Conservation (phyloP, 306 rosid genomes). For the Hippophae tibetana region DNA sequence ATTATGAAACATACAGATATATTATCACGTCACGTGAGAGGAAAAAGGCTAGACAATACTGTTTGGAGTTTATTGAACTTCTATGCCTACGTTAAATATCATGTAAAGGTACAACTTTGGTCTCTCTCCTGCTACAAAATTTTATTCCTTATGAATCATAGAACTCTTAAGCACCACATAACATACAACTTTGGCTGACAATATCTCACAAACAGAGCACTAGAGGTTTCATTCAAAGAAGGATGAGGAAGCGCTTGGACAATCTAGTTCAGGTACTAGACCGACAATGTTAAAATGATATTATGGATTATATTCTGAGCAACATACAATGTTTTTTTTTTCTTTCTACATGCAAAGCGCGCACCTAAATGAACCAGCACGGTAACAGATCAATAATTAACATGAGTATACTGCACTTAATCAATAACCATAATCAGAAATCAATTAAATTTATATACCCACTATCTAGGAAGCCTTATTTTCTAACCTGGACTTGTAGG, state of each 20-base stretch:
- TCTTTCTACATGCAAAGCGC: no score
- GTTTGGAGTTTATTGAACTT: conserved; percentile 81
- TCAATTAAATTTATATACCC: no score
- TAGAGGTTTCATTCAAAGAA: conserved; percentile 72
- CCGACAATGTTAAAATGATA: no score
- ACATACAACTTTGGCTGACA: conserved; percentile 13
- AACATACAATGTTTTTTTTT: no score
- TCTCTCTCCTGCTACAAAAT: conserved; percentile 1
- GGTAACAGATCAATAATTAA: no score
- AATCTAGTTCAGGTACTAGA: conserved; percentile 50
- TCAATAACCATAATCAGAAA: no score
- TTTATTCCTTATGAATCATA: background rate
- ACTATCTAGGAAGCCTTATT: no score
- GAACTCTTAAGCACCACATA: conserved; percentile 8
- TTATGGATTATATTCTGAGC: background rate
- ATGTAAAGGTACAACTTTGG: conserved; percentile 54
- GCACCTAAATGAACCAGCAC: no score
- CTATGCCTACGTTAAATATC: conserved; percentile 55
- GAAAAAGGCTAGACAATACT: conserved; percentile 62
- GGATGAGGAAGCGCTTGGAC: conserved; percentile 72
- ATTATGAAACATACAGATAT: conserved; percentile 38
- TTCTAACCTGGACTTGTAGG: no score
- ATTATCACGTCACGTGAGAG: conserved; percentile 48
- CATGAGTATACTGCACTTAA: no score
- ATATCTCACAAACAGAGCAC: conserved; percentile 38